Conservation (phyloP, 176 grass and related monocot genomes). For the Triticum dicoccoides region DNA sequence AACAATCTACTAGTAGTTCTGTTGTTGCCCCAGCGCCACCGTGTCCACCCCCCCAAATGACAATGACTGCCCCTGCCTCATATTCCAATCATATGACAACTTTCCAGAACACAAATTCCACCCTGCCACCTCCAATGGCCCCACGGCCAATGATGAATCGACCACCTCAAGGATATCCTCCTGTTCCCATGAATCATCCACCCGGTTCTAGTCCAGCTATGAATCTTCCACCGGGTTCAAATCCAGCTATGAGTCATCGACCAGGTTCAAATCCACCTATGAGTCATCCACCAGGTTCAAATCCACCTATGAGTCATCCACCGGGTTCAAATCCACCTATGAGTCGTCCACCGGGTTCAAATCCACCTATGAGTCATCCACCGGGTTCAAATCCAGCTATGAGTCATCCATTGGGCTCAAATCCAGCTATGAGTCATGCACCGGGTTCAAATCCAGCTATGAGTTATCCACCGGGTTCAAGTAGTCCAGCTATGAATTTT, state of each 20-base stretch:
- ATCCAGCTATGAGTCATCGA: not conserved
- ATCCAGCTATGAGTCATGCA: not conserved
- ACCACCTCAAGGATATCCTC: constrained; percentile 32
- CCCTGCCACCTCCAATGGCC: not conserved
- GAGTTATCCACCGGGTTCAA: constrained; percentile 14
- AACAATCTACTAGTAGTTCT: constrained; percentile 41
- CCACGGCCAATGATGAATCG: constrained; percentile 24
- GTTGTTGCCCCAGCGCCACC: constrained; percentile 30
- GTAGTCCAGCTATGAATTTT: constrained; percentile 27
- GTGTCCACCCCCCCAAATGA: constrained; percentile 26
- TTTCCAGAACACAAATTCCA: constrained; percentile 28
- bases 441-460: not conserved
- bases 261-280: not conserved
- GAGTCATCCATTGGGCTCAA: not conserved
- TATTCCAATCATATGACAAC: constrained; percentile 31
- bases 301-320: not conserved
- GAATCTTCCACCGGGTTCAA: not conserved
- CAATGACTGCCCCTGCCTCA: not conserved
- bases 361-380: not conserved
- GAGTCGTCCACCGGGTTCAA: not conserved
- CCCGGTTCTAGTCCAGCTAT: constrained; percentile 28
- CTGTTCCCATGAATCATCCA: constrained; percentile 29
- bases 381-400: not conserved
- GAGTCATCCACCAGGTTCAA: not conserved
- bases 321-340: not conserved